Evolutionary conservation across 352 stramenopile genomes (phyloP), one percentile per base, ranked within the genome.

Genomic region (Achlya hypogyna): DNA sequence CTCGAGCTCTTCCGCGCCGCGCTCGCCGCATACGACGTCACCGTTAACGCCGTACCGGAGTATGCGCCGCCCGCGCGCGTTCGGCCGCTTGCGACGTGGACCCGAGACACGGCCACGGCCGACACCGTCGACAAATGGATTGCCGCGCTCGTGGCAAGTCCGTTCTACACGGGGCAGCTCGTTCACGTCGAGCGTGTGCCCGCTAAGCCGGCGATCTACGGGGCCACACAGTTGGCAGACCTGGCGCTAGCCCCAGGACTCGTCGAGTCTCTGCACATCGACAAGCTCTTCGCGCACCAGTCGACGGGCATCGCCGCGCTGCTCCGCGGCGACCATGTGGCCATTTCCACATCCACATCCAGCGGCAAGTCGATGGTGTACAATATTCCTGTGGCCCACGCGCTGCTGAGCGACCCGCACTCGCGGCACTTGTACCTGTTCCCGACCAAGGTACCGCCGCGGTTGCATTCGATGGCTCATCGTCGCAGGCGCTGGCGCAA

Each of bases 311-410:
- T 99, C 71, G 74, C 90, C 35, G 91, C 95, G 4, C 81, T 94
- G 5, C 63, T 89, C 35, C 62, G 76, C 27, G 90, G 87, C 40
- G 75, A 87, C 47, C 97, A 99, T 67, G 96, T 97, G 5, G 81
- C 97, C 49, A 78, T 99, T 28, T 97, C 90, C 9, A 99, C 97
- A 27, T 87, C 95, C 5, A 99, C 97, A 14, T 96, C 95, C 16
- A 97, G 84, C 45, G 97, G 97, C 2, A 99, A 99, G 74, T 98
- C 87, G 8, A 74, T 99, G n/a, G 93, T 96, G 27, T 99, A 98
- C 79, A 93, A 96, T 64, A 70, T 99, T 5, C 96, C 96, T 12
- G 96, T 98, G 67, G 72, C 98, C 25, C 69, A 86, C 69, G 78
- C 66, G 71, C 78, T 89, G 34, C 65, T 92, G 1, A 60, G 76